Percentiles rank a stretch among this genome's conserved stretches.
Evolutionary conservation across 306 rosid genomes (phyloP).

Genomic region (Luffa aegyptiaca): DNA sequence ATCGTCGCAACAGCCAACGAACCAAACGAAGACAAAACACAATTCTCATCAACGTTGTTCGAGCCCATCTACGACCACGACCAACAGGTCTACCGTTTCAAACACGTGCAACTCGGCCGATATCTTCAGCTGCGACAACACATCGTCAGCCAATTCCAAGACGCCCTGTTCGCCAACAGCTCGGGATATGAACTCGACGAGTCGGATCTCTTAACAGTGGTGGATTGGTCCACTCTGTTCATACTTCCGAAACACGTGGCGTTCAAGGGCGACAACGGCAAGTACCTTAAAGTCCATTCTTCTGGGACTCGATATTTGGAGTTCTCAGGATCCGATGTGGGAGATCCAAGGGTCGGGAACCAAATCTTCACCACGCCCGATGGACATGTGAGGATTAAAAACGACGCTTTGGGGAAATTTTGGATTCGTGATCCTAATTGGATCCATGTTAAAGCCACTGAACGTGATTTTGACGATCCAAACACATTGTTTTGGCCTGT

Average conservation of each 20-base stretch:
- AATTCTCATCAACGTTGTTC: conserved; percentile 8
- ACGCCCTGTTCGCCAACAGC: neutral
- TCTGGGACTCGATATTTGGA: neutral
- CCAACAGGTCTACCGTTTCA: neutral
- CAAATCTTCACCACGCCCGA: neutral
- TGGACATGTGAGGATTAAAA: neutral
- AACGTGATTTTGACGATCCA: neutral
- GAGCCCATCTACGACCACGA: neutral
- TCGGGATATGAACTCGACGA: neutral
- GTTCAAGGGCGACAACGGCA: neutral
- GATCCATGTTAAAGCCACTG: neutral
- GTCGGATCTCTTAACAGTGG: neutral
- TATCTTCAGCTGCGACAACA: neutral
- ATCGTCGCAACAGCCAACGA: neutral
- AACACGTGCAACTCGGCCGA: neutral
- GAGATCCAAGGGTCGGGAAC: neutral
- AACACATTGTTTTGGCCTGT: neutral
- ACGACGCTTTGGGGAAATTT: neutral
- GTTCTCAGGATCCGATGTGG: neutral
- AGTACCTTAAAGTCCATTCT: neutral
- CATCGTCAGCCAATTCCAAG: neutral
- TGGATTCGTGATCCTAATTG: conserved; percentile 8
- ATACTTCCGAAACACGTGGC: conserved; percentile 14
- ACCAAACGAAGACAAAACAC: neutral
- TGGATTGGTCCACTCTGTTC: conserved; percentile 3